A percentile compares a stretch with the other conserved stretches of the same genome.
These are phyloP conservation scores for Aspergillus versicolor DNA, from an alignment of 2,329 filamentous ascomycete species.

Conservation along the genomic window DNA sequence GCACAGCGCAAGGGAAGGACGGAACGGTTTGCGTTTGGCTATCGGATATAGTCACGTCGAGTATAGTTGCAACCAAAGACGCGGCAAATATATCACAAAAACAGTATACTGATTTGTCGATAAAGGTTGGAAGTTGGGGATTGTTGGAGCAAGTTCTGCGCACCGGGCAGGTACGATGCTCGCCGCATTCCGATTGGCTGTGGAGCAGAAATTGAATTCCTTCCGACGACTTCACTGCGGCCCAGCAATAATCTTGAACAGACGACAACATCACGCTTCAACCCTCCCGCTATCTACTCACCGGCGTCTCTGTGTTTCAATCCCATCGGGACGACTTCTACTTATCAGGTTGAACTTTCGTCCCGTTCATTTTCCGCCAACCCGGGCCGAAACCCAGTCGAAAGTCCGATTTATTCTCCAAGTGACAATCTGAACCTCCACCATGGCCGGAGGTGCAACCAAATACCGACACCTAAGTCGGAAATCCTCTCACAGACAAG, in stretches of 20 bases:
- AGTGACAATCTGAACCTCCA: neutral
- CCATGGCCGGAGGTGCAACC: conserved; percentile 80
- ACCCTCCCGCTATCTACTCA: neutral
- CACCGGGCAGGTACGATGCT: neutral
- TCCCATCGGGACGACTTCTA: neutral
- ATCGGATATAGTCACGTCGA: neutral
- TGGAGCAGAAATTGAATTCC: conserved; percentile 32
- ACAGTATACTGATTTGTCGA: neutral
- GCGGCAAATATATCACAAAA: neutral
- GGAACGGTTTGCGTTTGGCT: neutral
- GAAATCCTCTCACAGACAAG: conserved; percentile 81
- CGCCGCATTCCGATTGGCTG: conserved; percentile 35
- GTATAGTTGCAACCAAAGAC: neutral
- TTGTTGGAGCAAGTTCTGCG: conserved; percentile 18
- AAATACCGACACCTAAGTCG: conserved; percentile 90
- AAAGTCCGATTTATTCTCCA: neutral
- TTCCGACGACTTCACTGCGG: conserved; percentile 15
- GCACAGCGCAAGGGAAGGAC: neutral
- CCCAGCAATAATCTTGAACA: conserved; percentile 1
- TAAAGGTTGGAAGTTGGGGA: neutral
- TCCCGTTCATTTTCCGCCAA: too few species aligned
- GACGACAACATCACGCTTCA: neutral
- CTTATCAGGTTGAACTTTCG: neutral
- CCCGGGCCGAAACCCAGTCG: neutral
- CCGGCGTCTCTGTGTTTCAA: neutral